A percentile compares a stretch with the other conserved stretches of the same genome.
Evolutionary conservation across 2,329 filamentous ascomycete species (phyloP).

Genomic region (Lanzia echinophila): DNA sequence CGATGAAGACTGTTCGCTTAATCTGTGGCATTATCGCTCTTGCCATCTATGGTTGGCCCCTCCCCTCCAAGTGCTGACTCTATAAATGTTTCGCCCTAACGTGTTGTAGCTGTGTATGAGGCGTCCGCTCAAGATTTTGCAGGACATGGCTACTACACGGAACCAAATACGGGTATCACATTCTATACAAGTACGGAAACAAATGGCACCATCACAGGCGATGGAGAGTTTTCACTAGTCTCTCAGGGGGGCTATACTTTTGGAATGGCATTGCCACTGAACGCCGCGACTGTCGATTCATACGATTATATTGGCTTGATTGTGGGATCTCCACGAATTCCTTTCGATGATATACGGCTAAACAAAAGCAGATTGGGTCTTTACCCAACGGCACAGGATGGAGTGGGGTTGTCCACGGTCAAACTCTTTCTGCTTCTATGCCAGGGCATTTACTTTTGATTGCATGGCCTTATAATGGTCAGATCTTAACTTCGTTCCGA

Average conservation of each 20-base stretch:
- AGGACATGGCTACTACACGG: conserved; percentile 34
- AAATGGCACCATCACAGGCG: conserved; percentile 32
- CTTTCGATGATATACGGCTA: background rate
- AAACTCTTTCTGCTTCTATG: conserved; percentile 40
- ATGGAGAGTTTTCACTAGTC: conserved; percentile 24
- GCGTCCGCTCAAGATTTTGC: conserved; percentile 27
- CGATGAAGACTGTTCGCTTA: conserved; percentile 23
- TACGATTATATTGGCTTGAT: conserved; percentile 55
- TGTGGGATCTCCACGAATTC: conserved; percentile 32
- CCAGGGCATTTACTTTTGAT: conserved; percentile 50
- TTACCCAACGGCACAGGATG: conserved; percentile 44
- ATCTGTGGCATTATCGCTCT: conserved; percentile 19
- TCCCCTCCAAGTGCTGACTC: background rate
- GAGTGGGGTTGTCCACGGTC: conserved; percentile 51
- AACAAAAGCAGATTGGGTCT: conserved; percentile 34
- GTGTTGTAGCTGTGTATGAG: conserved; percentile 15
- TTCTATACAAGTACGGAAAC: conserved; percentile 45
- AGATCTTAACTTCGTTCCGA: conserved; percentile 51
- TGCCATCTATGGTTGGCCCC: conserved; percentile 19
- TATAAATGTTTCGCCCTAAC: conserved; percentile 4
- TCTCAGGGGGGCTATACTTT: conserved; percentile 41
- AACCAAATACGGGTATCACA: conserved; percentile 44
- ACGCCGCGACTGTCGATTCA: conserved; percentile 40
- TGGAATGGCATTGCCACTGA: conserved; percentile 47
- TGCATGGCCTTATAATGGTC: conserved; percentile 46